Evolutionary conservation across 306 rosid species (phyloP).

Genomic region (Carpinus viminea): DNA sequence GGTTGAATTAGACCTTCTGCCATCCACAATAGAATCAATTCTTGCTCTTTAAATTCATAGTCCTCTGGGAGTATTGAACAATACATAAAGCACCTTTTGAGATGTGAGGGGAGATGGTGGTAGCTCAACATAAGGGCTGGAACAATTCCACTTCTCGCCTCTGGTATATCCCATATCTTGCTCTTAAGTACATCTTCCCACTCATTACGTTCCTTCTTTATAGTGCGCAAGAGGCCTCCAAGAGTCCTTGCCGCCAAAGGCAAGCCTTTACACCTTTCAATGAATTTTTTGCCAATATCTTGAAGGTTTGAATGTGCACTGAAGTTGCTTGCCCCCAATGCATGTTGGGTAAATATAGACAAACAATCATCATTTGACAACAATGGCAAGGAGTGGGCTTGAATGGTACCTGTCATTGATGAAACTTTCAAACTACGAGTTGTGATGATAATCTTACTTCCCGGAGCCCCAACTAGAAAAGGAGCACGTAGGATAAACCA

Average conservation of each 20-base stretch:
- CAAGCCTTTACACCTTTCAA: slow-evolving; percentile 29
- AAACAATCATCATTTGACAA: slow-evolving; percentile 7
- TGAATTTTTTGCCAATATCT: neutral
- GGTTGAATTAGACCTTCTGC: slow-evolving; percentile 28
- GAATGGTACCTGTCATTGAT: neutral
- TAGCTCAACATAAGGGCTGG: slow-evolving; percentile 29
- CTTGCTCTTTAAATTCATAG: neutral
- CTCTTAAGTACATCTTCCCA: slow-evolving; percentile 19
- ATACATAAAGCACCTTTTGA: slow-evolving; percentile 27
- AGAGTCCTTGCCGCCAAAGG: slow-evolving; percentile 30
- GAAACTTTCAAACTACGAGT: slow-evolving; percentile 17
- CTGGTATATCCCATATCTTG: slow-evolving; percentile 12
- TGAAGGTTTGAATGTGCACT: neutral
- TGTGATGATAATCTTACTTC: slow-evolving; percentile 30
- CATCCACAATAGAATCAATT: slow-evolving; percentile 29
- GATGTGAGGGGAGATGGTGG: slow-evolving; percentile 16
- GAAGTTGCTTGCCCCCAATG: neutral
- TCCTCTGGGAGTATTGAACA: slow-evolving; percentile 25
- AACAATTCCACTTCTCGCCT: neutral
- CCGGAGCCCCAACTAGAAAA: neutral
- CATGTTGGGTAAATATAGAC: slow-evolving; percentile 21
- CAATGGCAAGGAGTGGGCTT: neutral
- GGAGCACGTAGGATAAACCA: slow-evolving; percentile 5
- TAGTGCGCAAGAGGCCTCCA: slow-evolving; percentile 22
- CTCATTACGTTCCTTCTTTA: neutral